Percentiles rank a stretch among this genome's conserved stretches.
These are phyloP conservation scores for Ploettnerulaceae sp. DNA, from an alignment of 2,329 filamentous ascomycete genomes.

Conservation along the genomic window DNA sequence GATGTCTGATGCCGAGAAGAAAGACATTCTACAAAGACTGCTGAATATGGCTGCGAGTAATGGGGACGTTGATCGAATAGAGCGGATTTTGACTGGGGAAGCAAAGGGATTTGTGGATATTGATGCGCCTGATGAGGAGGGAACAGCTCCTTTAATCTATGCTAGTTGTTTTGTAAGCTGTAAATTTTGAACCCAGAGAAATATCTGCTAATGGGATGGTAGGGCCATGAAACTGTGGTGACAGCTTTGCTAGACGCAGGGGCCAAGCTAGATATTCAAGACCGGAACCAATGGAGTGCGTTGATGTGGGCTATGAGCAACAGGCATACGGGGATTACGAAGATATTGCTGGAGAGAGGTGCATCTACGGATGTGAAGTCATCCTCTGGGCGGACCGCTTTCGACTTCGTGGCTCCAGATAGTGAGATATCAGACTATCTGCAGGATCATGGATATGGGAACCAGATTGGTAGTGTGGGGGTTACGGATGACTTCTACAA, in stretches of 20 bases:
- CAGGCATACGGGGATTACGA: conserved; percentile 91
- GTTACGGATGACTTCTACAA: conserved; percentile 90
- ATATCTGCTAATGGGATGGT: conserved; percentile 17
- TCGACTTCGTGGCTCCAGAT: conserved; percentile 91
- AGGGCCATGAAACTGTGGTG: conserved; percentile 89
- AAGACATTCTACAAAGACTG: conserved; percentile 74
- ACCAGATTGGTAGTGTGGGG: conserved; percentile 68
- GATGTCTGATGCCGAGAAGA: conserved; percentile 72
- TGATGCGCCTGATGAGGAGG: conserved; percentile 86
- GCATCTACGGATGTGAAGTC: conserved; percentile 96
- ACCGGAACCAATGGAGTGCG: conserved; percentile 94
- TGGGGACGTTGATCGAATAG: conserved; percentile 79
- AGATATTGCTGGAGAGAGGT: conserved; percentile 84
- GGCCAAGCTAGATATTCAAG: conserved; percentile 85
- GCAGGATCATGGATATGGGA: conserved; percentile 81
- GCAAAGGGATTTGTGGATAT: conserved; percentile 75
- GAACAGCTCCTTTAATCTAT: conserved; percentile 94
- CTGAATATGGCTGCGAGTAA: conserved; percentile 96
- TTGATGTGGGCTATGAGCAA: conserved; percentile 99
- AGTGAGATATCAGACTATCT: conserved; percentile 96
- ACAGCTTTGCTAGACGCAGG: conserved; percentile 78
- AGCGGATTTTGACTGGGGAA: conserved; percentile 67
- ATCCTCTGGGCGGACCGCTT: conserved; percentile 85
- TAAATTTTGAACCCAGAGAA: neutral
- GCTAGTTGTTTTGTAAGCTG: conserved; percentile 85